phyloP scores from a whole-genome alignment of 2,329 filamentous ascomycete genomes.

The Colletotrichum brevisporum region DNA sequence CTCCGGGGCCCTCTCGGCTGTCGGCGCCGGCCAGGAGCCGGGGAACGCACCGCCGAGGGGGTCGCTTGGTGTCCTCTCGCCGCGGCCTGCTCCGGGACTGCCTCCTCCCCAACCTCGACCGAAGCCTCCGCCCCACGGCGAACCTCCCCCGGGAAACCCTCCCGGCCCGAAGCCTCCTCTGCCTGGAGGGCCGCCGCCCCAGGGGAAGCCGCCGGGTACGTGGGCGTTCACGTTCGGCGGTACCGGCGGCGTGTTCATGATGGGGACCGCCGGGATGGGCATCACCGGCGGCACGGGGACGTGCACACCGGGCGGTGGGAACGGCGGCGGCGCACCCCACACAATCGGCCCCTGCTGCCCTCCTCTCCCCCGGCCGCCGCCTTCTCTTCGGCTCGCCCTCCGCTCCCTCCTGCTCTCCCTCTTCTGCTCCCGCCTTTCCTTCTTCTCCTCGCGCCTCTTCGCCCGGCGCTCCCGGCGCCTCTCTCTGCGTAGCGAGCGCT shows the following conservation, averaged over 20 bases:
- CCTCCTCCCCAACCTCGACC: constrained; percentile 23
- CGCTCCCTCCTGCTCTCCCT: constrained; percentile 49
- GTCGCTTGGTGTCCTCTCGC: constrained; percentile 1
- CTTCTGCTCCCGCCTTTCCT: constrained; percentile 49
- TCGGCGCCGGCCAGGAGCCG: constrained; percentile 17
- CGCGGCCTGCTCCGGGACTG: not conserved
- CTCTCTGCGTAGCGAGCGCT: constrained; percentile 49
- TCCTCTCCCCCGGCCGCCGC: constrained; percentile 16
- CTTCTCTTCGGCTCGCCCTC: constrained; percentile 46
- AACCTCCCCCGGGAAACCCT: not conserved
- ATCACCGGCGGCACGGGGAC: constrained; percentile 5
- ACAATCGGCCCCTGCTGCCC: constrained; percentile 14
- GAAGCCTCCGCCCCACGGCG: constrained; percentile 22
- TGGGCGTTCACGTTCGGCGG: constrained; percentile 13
- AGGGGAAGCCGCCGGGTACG: constrained; percentile 7
- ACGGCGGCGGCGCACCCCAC: constrained; percentile 27
- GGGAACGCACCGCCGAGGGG: constrained; percentile 7
- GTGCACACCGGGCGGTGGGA: constrained; percentile 20
- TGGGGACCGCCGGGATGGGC: constrained; percentile 7
- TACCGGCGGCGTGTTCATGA: not conserved
- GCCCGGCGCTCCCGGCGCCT: constrained; percentile 49
- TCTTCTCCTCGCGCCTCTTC: constrained; percentile 50
- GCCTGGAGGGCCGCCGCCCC: constrained; percentile 5
- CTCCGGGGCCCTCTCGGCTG: not conserved
- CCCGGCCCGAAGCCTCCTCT: constrained; percentile 4